phyloP scores from a whole-genome alignment of 495 filamentous ascomycete species.

The Neurospora terricola region DNA sequence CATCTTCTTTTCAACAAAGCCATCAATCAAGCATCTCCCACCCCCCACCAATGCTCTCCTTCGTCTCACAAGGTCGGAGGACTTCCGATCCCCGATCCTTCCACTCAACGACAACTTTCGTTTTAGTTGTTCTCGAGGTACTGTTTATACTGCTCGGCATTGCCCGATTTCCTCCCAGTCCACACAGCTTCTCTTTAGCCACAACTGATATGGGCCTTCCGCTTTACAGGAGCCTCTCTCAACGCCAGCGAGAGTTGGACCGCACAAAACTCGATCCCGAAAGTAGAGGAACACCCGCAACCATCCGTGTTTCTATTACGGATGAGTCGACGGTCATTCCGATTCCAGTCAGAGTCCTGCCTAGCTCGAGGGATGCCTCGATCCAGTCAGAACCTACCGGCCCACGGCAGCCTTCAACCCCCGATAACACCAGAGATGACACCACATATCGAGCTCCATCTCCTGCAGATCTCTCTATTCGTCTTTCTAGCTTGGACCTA shows the following conservation, averaged over 20 bases:
- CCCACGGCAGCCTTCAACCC: neutral
- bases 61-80: neutral
- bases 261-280: neutral
- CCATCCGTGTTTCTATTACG: neutral
- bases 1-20: neutral
- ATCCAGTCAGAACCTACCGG: neutral
- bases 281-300: neutral
- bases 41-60: neutral
- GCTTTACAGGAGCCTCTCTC: neutral
- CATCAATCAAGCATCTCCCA: neutral
- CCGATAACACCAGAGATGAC: neutral
- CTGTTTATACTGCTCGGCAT: neutral
- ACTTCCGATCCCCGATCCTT: neutral
- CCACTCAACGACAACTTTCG: neutral
- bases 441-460: neutral
- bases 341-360: neutral
- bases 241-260: neutral
- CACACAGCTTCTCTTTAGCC: neutral
- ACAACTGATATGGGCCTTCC: neutral
- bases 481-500: too few species aligned
- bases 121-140: neutral
- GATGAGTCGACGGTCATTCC: neutral
- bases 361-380: neutral
- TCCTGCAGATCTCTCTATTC: too few species aligned
- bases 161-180: neutral